phyloP scores from a whole-genome alignment of 169 alveolate species.

The Plasmodium billcollinsi region DNA sequence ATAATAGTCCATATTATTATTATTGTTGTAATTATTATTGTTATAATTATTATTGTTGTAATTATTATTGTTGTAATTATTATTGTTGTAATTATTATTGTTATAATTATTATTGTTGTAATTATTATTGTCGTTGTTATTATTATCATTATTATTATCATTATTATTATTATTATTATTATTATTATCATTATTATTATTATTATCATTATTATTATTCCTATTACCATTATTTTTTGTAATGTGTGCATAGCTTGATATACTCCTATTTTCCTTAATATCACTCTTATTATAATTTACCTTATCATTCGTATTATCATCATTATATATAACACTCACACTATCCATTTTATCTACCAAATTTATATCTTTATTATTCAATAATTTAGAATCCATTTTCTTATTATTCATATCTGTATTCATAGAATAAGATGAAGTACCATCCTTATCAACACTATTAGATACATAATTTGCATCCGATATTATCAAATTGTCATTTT shows the following conservation, averaged over 20 bases:
- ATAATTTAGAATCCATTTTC: slow-evolving; percentile 5
- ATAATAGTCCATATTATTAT: not conserved
- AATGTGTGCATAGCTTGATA: too few relatives aligned
- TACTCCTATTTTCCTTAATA: too few relatives aligned
- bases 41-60: not conserved
- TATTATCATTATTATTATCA: not conserved
- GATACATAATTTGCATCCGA: slow-evolving; percentile 20
- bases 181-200: too few relatives aligned
- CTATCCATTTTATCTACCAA: not conserved
- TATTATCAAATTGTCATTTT: slow-evolving; percentile 38
- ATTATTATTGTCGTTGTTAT: too few relatives aligned
- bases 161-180: not conserved
- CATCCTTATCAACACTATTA: slow-evolving; percentile 18
- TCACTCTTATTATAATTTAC: not conserved
- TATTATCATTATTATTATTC: not conserved
- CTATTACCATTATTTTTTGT: not conserved
- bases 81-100: not conserved
- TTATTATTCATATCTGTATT: not conserved
- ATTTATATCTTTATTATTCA: slow-evolving; percentile 2
- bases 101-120: not conserved
- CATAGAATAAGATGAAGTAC: not conserved
- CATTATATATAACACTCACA: not conserved
- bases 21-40: not conserved
- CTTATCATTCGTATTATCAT: slow-evolving; percentile 16
- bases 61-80: not conserved